Evolutionary conservation across 129 eudicot species (phyloP), one percentile per base, ranked within the genome.

Genomic region (Flaveria brownii): DNA sequence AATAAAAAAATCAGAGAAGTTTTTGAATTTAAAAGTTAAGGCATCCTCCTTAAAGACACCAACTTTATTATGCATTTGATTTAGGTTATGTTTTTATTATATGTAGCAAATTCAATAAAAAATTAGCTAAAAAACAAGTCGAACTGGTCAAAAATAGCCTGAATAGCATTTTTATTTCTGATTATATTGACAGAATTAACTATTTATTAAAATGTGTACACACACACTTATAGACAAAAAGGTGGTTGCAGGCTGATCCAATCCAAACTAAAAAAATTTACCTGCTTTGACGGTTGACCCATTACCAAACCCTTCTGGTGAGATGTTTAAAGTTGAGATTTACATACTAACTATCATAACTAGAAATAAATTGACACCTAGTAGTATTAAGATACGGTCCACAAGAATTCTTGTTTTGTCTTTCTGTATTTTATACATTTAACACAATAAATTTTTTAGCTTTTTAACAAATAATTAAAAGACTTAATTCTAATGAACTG

Each of bases 271-370:
- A 57, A 20, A 20, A 22, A 9, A 57, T 6, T 57, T 60, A 26
- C 39, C 67, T 11, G 3, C 9, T 28, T 26, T 4, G 5, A 30
- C 36, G 36, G 5, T 30, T 30, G 18, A 61, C 41, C 67, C 67
- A 61, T 26, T 13, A 61, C 42, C 68, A 41, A 61, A 61, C 68
- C 67, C 18, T 61, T 26, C 14, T 61, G 68, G 68, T 26, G 68
- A 26, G 68, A 69, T 69, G 59, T 69, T 69, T 22, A 1, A 12
- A 46, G 59, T 69, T 69, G 22, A 46, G 46, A 69, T 46, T 39
- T 45, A 46, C 73, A 12, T 6, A 69, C 73, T 57, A 47, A 69
- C 73, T 69, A 20, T 23, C 33, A 20, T 68, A 54, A 68, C 72
- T 43, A 43, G 36, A 43, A 17, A 68, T 22, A 20, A 23, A 12